Evolutionary conservation across 306 rosid species (phyloP), one percentile per base, ranked within the genome.

Genomic region (Vigna angularis): DNA sequence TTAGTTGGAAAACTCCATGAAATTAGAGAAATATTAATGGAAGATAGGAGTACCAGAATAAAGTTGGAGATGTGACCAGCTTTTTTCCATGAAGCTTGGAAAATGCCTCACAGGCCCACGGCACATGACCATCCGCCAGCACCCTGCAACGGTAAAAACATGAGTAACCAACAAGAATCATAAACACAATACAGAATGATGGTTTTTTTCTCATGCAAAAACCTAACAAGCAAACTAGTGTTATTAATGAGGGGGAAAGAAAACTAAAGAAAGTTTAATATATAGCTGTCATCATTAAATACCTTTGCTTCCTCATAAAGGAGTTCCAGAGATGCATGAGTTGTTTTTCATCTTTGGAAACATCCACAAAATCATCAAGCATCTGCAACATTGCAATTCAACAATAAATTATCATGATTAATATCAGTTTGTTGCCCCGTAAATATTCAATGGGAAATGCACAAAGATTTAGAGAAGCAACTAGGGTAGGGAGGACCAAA

Each of bases 331-430:
- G 97, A 85, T 95, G 98, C 99, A 95, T 95, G 65, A 95, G 90
- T 79, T 91, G 88, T 83, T 95, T 95, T 86, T 95, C 99, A 76
- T 89, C 92, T 87, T 90, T 91, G 83, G 90, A 87, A 83, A 95
- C 99, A 85, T 95, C 99, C 81, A 95, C 99, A 85, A 95, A 95
- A 88, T 95, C 99, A 75, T 95, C 99, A 66, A 95, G 99, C 99
- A 95, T 95, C 99, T 95, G 93, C 83, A 84, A 81, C 75, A 76
- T 72, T 66, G 81, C 44, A 78, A 64, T 62, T 75, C 52, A 42
- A 47, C 79, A 71, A 86, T 85, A 79, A 66, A 66, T 64, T 76
- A 68, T 12, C 4, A 1, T 15, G 16, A 53, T 40, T 63, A 47
- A 74, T 53, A 65, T 53, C 50, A 68, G 64, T 61, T 36, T 15